phyloP scores from a whole-genome alignment of 768 basidiomycete species.

The Kwoniella newhampshirensis region DNA sequence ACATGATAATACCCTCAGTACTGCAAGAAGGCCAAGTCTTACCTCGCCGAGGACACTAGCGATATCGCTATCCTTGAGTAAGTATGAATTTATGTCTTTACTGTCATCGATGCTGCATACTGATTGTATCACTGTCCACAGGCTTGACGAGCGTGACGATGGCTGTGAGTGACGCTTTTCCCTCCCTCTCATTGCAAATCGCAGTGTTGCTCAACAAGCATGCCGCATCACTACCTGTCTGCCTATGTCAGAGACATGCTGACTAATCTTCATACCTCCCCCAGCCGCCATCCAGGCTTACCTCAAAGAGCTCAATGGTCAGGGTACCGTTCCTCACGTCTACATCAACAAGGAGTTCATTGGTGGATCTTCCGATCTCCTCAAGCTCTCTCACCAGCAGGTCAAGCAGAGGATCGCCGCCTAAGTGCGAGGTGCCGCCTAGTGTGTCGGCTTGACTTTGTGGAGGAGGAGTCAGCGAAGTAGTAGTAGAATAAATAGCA shows the following conservation, averaged over 20 bases:
- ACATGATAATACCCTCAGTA: constrained; percentile 20
- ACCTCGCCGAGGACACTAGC: constrained; percentile 33
- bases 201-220: background rate
- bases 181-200: background rate
- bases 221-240: background rate
- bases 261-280: background rate
- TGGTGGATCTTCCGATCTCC: constrained; percentile 50
- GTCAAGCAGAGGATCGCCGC: constrained; percentile 36
- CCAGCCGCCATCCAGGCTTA: constrained; percentile 50
- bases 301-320: constrained; percentile 46
- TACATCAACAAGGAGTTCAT: constrained; percentile 53
- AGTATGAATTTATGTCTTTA: constrained; percentile 11
- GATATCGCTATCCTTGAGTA: constrained; percentile 36
- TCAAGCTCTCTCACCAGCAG: constrained; percentile 36
- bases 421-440: background rate
- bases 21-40: constrained; percentile 41
- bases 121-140: constrained; percentile 12
- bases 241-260: background rate
- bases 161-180: constrained; percentile 36
- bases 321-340: constrained; percentile 51
- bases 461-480: background rate
- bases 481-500: no score
- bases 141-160: constrained; percentile 48
- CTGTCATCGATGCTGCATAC: background rate
- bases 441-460: background rate